Evolutionary conservation across 225 moss, liverwort and hornwort species (phyloP).

Genomic region (Pseudisothecium myosuroides): DNA sequence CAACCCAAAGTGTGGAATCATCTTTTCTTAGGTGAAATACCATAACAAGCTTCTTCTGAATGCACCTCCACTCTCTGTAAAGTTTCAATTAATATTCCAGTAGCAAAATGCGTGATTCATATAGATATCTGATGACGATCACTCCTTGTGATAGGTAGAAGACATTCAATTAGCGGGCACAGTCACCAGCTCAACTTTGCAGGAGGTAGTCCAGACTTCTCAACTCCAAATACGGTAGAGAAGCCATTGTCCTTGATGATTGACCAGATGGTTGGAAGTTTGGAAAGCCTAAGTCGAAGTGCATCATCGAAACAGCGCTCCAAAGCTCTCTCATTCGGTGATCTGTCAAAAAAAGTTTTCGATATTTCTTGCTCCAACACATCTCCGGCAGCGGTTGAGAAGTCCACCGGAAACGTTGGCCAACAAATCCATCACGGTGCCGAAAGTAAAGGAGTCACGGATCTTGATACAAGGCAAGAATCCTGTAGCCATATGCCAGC

Average conservation of each 20-base stretch:
- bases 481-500: not conserved
- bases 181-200: not conserved
- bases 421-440: not conserved
- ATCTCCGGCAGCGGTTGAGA: not conserved
- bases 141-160: conserved; percentile 11
- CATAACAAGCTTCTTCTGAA: not conserved
- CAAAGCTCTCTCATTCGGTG: conserved; percentile 25
- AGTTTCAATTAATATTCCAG: not conserved
- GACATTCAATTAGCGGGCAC: conserved; percentile 24
- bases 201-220: conserved; percentile 14
- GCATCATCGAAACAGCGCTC: conserved; percentile 15
- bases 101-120: not conserved
- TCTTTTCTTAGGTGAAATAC: not conserved
- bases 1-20: not conserved
- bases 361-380: conserved; percentile 14
- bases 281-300: conserved; percentile 1
- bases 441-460: not conserved
- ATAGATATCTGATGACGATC: not conserved
- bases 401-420: not conserved
- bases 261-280: not conserved
- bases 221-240: not conserved
- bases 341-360: conserved; percentile 13
- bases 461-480: not conserved
- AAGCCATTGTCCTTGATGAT: conserved; percentile 4
- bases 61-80: not conserved